A percentile compares a stretch with the other conserved stretches of the same genome.
phyloP scores from a whole-genome alignment of 2,329 filamentous ascomycete genomes.

The Diaporthe sp. region DNA sequence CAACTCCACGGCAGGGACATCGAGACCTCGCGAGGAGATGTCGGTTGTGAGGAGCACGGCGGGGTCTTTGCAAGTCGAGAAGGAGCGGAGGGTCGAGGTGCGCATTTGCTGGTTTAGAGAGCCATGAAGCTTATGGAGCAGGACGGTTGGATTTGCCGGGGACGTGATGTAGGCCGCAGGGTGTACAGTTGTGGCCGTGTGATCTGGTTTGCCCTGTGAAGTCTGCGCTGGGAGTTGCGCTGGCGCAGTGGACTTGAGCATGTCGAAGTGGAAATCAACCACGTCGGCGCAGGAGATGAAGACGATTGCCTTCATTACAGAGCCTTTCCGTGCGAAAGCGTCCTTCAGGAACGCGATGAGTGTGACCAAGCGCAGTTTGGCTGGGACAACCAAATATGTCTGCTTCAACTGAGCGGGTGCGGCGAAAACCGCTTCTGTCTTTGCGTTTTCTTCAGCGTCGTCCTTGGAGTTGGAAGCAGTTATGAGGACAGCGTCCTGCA shows the following conservation, averaged over 20 bases:
- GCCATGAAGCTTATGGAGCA: constrained; percentile 89
- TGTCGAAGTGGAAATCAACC: constrained; percentile 95
- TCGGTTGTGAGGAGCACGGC: constrained; percentile 93
- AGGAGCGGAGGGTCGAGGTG: constrained; percentile 87
- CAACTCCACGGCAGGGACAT: constrained; percentile 94
- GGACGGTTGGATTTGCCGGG: constrained; percentile 79
- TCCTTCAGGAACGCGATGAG: constrained; percentile 87
- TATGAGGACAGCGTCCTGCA: constrained; percentile 92
- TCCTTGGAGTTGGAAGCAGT: constrained; percentile 74
- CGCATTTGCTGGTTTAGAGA: constrained; percentile 90
- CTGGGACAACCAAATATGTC: constrained; percentile 86
- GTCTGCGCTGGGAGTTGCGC: constrained; percentile 51
- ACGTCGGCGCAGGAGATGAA: constrained; percentile 98
- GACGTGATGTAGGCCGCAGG: constrained; percentile 81
- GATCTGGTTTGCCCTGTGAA: constrained; percentile 48
- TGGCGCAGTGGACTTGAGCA: constrained; percentile 68
- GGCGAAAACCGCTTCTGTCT: constrained; percentile 73
- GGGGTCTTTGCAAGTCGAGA: constrained; percentile 79
- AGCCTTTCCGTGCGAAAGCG: constrained; percentile 88
- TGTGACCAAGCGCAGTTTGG: constrained; percentile 92
- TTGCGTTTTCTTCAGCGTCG: constrained; percentile 59
- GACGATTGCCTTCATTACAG: constrained; percentile 95
- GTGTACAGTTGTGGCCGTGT: constrained; percentile 64
- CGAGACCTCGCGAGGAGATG: constrained; percentile 93
- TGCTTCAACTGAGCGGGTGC: constrained; percentile 96